Evolutionary conservation across 768 basidiomycete species (phyloP).

Genomic region (Suillus spraguei): DNA sequence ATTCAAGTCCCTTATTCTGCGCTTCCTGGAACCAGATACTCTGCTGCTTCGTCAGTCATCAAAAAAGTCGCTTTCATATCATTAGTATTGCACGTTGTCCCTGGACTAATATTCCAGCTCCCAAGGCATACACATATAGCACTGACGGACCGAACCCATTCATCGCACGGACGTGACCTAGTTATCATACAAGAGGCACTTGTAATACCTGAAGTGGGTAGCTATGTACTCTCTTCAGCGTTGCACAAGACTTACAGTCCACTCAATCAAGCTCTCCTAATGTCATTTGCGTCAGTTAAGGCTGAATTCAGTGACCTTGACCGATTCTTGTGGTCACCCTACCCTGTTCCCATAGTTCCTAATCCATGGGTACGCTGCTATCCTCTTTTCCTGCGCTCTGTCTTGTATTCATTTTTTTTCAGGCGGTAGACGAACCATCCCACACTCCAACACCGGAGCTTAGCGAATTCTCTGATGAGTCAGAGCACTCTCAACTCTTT

Average conservation of each 20-base stretch:
- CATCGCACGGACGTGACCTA: neutral
- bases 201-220: constrained; percentile 55
- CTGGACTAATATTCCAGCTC: neutral
- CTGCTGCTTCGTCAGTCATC: neutral
- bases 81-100: neutral
- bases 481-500: constrained; percentile 25
- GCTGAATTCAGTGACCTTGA: constrained; percentile 65
- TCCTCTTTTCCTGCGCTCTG: neutral
- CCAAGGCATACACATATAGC: neutral
- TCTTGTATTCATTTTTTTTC: neutral
- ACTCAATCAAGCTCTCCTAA: constrained; percentile 30
- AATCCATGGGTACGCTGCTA: constrained; percentile 27
- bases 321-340: constrained; percentile 52
- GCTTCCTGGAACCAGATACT: neutral
- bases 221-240: neutral
- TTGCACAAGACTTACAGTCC: neutral
- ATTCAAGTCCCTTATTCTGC: neutral
- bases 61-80: no score
- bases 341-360: constrained; percentile 33
- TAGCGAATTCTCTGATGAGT: constrained; percentile 16
- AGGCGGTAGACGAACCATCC: constrained; percentile 29
- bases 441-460: constrained; percentile 31
- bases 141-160: neutral
- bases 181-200: constrained; percentile 44
- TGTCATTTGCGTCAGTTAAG: constrained; percentile 57